Evolutionary conservation across 148 eudicot genomes (phyloP), one percentile per base, ranked within the genome.

Genomic region (Fagopyrum esculentum): DNA sequence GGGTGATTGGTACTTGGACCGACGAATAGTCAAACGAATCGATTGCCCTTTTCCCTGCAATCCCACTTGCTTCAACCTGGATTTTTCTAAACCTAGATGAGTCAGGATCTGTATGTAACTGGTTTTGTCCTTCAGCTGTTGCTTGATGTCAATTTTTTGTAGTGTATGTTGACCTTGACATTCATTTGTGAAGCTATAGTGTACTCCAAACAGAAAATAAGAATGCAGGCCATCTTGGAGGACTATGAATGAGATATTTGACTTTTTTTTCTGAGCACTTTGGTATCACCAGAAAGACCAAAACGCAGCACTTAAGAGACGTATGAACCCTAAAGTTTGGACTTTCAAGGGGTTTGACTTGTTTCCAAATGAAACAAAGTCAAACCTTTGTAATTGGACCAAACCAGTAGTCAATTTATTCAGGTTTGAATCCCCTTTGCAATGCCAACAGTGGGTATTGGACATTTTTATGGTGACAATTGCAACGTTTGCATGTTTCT

Each of bases 11-110:
- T 93, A 83, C 75, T 93, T 91, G 85, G 75, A 88, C 76, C 78
- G 92, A 61, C 73, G 71, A 81, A 77, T 45, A 45, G 85, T 80
- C 2, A 86, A 84, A 75, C 88, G 73, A 51, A 78, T 91, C 13
- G 98, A 93, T 76, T 89, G 98, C 74, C 86, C 86, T 6, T 93
- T 81, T 80, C 98, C 98, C 2, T 93, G 97, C 86, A 91, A 93
- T 64, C 98, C 97, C 8, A 86, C 97, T 10, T 93, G 98, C 84
- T 77, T 81, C 64, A 82, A 91, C 73, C 29, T 81, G 88, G 89
- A 82, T 78, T 87, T 90, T 46, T 60, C 80, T 6, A 71, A 70
- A 57, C 22, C 72, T 57, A 71, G 85, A 78, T 71, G 73, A 13
- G 75, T 4, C 29, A 29, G 60, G 9, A 43, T 49, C 26, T 54